Evolutionary conservation across 2,329 filamentous ascomycete species (phyloP), one percentile per base, ranked within the genome.

Genomic region (Aspergillus novoparasiticus): DNA sequence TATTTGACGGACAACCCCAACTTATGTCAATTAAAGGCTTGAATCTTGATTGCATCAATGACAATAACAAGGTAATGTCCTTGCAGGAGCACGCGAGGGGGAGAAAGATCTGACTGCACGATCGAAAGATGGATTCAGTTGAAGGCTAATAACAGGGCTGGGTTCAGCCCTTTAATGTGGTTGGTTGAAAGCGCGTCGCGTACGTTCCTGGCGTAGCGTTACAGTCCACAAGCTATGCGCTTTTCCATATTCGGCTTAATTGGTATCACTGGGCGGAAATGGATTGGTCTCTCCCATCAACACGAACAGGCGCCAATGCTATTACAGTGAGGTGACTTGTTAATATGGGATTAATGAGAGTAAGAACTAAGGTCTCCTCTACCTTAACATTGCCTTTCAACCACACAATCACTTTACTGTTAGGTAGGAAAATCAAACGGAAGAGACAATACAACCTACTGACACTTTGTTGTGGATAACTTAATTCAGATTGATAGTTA

Each of bases 161-260:
- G 57, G 57, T 50, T 53, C 57, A 21, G 55, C 30, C 56, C 43
- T 62, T 63, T 60, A 34, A 43, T 50, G 60, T 65, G 64, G 68
- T 65, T 69, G 66, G 64, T 46, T 28, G 54, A 59, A 53, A 57
- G 30, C 43, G 51, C 51, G 60, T 55, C 61, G 60, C 56, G 59
- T 50, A 57, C 39, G 50, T 45, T 55, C 51, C 51, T 54, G 54
- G 55, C 51, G 62, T 51, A 36, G 66, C 63, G 59, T 62, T 34
- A 53, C 48, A 41, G 39, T 51, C 45, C 64, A 46, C n/a, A 55
- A 66, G 64, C 12, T 61, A 62, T 68, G 71, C 70, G 70, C 74
- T 75, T 76, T 67, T 60, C 72, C 68, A 1, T 39, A 71, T 71
- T 59, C 10, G 67, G 72, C 32, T 70, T 73, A 66, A 76, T 73